phyloP scores from a whole-genome alignment of 2,329 filamentous ascomycete genomes.

The Endothia cerciana region DNA sequence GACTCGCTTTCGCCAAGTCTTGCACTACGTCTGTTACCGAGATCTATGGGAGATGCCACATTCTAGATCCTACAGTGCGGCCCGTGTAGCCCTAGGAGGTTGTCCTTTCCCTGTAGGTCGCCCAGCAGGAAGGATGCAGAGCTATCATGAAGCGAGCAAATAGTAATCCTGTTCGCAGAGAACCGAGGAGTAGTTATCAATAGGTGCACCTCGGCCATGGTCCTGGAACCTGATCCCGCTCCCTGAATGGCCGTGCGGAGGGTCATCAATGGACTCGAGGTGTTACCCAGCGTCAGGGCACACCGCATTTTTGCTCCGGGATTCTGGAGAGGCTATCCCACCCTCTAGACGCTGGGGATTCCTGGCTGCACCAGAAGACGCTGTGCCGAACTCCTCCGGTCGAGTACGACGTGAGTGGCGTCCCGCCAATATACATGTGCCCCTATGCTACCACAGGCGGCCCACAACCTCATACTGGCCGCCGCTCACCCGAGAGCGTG shows the following conservation, averaged over 20 bases:
- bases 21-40: not conserved
- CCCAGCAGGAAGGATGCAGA: conserved; percentile 1
- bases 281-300: not conserved
- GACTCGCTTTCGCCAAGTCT: not conserved
- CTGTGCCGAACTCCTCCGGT: not conserved
- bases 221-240: not conserved
- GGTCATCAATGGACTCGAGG: not conserved
- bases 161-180: not conserved
- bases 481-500: not conserved
- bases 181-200: not conserved
- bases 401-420: not conserved
- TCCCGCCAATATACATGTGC: not conserved
- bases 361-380: not conserved
- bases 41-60: not conserved
- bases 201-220: not conserved
- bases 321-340: too few relatives aligned
- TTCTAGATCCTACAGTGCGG: too few relatives aligned
- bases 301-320: not conserved
- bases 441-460: not conserved
- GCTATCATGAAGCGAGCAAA: not conserved
- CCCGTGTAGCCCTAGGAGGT: not conserved
- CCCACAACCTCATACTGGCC: not conserved
- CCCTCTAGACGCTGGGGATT: not conserved
- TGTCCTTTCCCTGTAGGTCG: not conserved
- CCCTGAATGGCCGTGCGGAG: not conserved